Base-by-base conservation (phyloP, 257 asterid species). In the Solanum corneliomulleri region DNA sequence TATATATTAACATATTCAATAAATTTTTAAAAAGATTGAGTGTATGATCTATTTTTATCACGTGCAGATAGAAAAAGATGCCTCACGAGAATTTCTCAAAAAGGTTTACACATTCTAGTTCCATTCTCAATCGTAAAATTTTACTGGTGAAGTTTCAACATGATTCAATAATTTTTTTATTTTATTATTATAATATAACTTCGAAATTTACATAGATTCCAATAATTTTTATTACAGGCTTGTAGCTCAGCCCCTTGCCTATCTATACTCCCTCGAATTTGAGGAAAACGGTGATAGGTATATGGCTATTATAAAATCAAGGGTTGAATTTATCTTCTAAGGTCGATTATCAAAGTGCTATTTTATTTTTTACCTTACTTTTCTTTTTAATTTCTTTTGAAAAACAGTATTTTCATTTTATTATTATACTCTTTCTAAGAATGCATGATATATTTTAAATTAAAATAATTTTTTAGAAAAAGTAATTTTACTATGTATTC, bases 381-480 rank as follows among this genome's bases (percentile, higher is more conserved):
- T 0, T 52, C 0, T 18, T 6, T 52, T 52, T 18, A 18, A 11
- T 10, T 18, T 56, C n/a, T 18, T 56, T 18, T 56, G n/a, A 56
- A 18, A 56, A 56, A 0, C 0, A 56, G 18, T 56, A 56, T 18
- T 18, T 52, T 56, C 5, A 7, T 56, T 52, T 56, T 56, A 18
- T 56, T 56, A 2, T 56, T 2, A 56, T 56, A 56, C 64, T 56
- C 11, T 56, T 18, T 56, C 2, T 56, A 56, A 56, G 5, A 56
- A 56, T 7, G n/a, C 64, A 18, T 56, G 64, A 0, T 52, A 52
- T 1, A 1, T 52, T 52, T 52, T 7, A 52, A 52, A 52, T 52
- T 52, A 18, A 52, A 52, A 0, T 52, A 16, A 0, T 16, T 47
- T 47, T 52, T 6, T 2, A 2, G 0, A 52, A 52, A 52, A 52